phyloP scores from a whole-genome alignment of 148 eudicot species.

The Vaccinium vitisidaea region DNA sequence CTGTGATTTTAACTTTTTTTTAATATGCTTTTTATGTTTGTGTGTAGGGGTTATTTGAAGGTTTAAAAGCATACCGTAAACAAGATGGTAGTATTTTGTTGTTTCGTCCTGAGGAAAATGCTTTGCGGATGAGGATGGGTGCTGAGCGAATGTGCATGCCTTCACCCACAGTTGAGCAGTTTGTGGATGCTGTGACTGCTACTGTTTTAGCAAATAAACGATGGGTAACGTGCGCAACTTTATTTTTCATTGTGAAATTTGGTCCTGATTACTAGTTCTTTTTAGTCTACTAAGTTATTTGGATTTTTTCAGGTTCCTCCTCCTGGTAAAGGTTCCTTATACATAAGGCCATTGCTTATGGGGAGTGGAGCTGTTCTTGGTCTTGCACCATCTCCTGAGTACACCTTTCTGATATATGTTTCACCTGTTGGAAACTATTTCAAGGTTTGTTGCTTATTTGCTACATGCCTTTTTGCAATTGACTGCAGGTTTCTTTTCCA shows the following conservation, averaged over 20 bases:
- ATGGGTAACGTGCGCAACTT: conserved; percentile 65
- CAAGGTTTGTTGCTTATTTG: conserved; percentile 55
- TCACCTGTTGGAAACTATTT: conserved; percentile 98
- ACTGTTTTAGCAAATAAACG: conserved; percentile 88
- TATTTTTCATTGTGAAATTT: not conserved
- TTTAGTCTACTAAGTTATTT: not conserved
- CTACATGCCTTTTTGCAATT: conserved; percentile 6
- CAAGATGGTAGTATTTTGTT: conserved; percentile 75
- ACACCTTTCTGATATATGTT: conserved; percentile 78
- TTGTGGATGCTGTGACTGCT: conserved; percentile 80
- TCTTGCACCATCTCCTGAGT: conserved; percentile 96
- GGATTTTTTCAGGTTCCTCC: conserved; percentile 69
- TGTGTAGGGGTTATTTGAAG: conserved; percentile 90
- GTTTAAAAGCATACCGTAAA: conserved; percentile 84
- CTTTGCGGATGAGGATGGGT: conserved; percentile 66
- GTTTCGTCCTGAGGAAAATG: conserved; percentile 96
- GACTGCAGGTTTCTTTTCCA: not conserved
- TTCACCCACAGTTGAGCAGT: conserved; percentile 87
- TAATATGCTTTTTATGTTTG: conserved; percentile 14
- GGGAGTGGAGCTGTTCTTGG: conserved; percentile 96
- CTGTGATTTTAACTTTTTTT: not conserved
- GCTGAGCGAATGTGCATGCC: conserved; percentile 99
- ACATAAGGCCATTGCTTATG: conserved; percentile 86
- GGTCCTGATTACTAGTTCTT: not conserved
- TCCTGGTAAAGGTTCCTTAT: conserved; percentile 84